Conservation (phyloP, 805 yeast genomes). For the Geotrichum ghanense region DNA sequence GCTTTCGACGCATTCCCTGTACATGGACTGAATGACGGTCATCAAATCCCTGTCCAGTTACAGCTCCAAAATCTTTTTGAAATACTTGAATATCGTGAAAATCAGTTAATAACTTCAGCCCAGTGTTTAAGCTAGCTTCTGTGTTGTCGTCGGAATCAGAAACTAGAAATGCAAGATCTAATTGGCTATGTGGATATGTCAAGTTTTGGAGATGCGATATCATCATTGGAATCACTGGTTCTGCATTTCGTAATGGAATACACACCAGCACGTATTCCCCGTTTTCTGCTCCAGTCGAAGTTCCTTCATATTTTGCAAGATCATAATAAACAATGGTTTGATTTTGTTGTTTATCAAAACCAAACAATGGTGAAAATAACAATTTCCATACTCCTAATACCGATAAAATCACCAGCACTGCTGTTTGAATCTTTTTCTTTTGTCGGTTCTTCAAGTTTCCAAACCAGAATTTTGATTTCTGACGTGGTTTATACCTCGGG, state of each 20-base stretch:
- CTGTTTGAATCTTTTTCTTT: background rate
- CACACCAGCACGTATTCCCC: constrained; percentile 69
- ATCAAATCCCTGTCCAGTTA: constrained; percentile 85
- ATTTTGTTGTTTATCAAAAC: constrained; percentile 1
- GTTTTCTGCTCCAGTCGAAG: constrained; percentile 61
- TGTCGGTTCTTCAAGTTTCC: background rate
- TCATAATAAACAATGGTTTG: constrained; percentile 71
- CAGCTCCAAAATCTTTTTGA: constrained; percentile 90
- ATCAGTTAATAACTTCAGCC: constrained; percentile 47
- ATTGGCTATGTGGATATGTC: constrained; percentile 68
- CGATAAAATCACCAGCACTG: background rate
- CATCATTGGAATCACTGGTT: constrained; percentile 76
- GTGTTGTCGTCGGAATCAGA: constrained; percentile 85
- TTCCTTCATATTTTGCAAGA: constrained; percentile 47
- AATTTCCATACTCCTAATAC: background rate
- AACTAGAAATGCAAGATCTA: constrained; percentile 71
- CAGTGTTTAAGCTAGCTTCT: constrained; percentile 45
- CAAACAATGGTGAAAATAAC: background rate
- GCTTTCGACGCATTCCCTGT: constrained; percentile 90
- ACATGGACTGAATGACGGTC: constrained; percentile 96
- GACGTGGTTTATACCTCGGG: background rate
- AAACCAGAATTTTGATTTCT: background rate
- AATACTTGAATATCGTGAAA: constrained; percentile 67
- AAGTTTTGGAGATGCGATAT: constrained; percentile 66
- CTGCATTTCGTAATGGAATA: constrained; percentile 87